These are phyloP conservation scores for Phytophthora idaei DNA, from an alignment of 352 stramenopile genomes.

Conservation along the genomic window DNA sequence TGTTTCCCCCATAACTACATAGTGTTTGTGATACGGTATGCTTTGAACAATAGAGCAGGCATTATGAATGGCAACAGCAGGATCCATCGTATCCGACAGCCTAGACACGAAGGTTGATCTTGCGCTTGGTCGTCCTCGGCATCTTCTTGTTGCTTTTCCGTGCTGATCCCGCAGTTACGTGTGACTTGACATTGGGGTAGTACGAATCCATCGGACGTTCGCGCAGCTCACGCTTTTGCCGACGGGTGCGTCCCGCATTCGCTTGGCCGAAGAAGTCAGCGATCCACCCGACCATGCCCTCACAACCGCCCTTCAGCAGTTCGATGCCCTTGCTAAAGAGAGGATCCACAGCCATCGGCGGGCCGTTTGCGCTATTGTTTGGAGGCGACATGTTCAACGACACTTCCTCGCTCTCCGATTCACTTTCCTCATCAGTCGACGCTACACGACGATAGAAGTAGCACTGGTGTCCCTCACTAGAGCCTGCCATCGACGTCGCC, in stretches of 20 bases:
- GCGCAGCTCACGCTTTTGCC: conserved; percentile 61
- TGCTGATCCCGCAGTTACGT: conserved; percentile 25
- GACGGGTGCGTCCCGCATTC: conserved; percentile 67
- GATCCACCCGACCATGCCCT: conserved; percentile 79
- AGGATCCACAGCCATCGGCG: conserved; percentile 68
- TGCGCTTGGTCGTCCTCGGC: conserved; percentile 29
- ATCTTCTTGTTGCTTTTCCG: conserved; percentile 31
- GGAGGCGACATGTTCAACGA: conserved; percentile 24
- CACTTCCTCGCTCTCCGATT: conserved; percentile 28
- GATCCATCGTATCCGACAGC: conserved; percentile 13
- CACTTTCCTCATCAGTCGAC: conserved; percentile 22
- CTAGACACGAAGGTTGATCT: conserved; percentile 34
- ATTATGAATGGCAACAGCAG: not conserved
- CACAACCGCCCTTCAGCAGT: conserved; percentile 72
- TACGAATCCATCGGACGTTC: conserved; percentile 78
- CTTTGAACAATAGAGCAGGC: conserved; percentile 15
- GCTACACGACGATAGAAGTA: conserved; percentile 94
- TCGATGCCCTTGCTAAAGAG: conserved; percentile 84
- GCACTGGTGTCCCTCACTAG: conserved; percentile 95
- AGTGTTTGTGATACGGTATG: conserved; percentile 26
- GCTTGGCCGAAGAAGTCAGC: conserved; percentile 73
- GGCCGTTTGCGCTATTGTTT: conserved; percentile 22
- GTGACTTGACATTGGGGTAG: conserved; percentile 73
- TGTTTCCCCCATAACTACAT: conserved; percentile 25
- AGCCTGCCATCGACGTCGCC: conserved; percentile 95